Conservation (phyloP, 1,139 yeast genomes). For the Candida labiduridarum region DNA sequence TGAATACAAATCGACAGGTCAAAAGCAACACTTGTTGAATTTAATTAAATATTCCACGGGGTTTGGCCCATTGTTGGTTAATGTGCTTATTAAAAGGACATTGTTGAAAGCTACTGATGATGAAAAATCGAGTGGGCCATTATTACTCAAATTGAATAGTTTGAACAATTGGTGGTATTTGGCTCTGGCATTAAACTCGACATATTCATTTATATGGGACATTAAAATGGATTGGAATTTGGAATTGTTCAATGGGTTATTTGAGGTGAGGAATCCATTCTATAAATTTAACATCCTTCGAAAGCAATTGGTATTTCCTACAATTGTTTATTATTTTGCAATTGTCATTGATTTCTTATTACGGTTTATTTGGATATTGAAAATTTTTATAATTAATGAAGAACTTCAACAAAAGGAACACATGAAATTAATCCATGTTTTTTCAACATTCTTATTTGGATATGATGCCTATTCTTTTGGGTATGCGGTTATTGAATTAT, state of each 20-base stretch:
- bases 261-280: conserved; percentile 7
- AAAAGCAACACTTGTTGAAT: conserved; percentile 63
- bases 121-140: conserved; percentile 14
- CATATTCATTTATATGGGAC: conserved; percentile 88
- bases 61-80: conserved; percentile 61
- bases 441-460: conserved; percentile 39
- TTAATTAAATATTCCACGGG: conserved; percentile 73
- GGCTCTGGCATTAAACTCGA: conserved; percentile 61
- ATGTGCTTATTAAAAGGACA: conserved; percentile 36
- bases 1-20: conserved; percentile 60
- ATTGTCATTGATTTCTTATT: conserved; percentile 61
- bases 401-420: conserved; percentile 16
- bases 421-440: conserved; percentile 19
- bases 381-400: conserved; percentile 39
- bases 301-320: conserved; percentile 11
- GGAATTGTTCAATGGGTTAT: conserved; percentile 44
- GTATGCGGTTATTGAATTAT: conserved; percentile 60
- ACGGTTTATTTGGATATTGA: conserved; percentile 76
- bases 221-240: conserved; percentile 86
- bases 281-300: conserved; percentile 11
- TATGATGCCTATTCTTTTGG: conserved; percentile 59
- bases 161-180: conserved; percentile 51
- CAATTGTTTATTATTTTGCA: conserved; percentile 50
- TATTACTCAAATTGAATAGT: conserved; percentile 14
- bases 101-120: conserved; percentile 12